Percentiles rank a stretch among this genome's conserved stretches.
phyloP scores from a whole-genome alignment of 106 monocot genomes.

The Acanthochlamys bracteata region DNA sequence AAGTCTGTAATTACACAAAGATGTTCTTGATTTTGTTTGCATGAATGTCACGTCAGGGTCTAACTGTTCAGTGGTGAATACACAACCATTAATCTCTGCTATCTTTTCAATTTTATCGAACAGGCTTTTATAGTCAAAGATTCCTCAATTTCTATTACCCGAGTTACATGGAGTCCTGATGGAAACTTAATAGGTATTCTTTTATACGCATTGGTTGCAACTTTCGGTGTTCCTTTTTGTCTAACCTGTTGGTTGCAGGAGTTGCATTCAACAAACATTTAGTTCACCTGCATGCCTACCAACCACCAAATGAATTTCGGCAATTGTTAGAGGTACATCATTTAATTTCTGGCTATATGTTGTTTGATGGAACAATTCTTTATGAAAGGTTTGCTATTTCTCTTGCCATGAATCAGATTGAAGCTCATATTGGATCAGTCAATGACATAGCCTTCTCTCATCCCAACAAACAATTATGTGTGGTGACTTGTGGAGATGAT shows the following conservation, averaged over 20 bases:
- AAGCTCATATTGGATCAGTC: constrained; percentile 67
- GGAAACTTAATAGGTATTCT: constrained; percentile 48
- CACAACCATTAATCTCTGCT: background rate
- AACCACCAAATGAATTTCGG: constrained; percentile 51
- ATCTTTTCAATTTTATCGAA: background rate
- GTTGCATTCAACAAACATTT: constrained; percentile 68
- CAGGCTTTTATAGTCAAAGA: constrained; percentile 51
- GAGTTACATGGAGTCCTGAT: constrained; percentile 72
- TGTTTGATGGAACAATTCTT: too few relatives aligned
- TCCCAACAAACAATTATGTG: constrained; percentile 46
- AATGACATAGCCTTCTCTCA: constrained; percentile 76
- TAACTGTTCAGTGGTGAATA: too few relatives aligned
- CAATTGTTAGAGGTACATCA: constrained; percentile 43
- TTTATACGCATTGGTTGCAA: background rate
- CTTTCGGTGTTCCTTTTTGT: background rate
- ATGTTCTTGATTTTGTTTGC: too few relatives aligned
- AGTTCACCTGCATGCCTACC: constrained; percentile 59
- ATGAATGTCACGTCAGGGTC: too few relatives aligned
- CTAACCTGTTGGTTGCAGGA: constrained; percentile 27
- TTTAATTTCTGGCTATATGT: background rate
- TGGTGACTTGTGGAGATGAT: constrained; percentile 76
- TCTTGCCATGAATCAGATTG: constrained; percentile 26
- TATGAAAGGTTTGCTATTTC: background rate
- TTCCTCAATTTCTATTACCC: constrained; percentile 42
- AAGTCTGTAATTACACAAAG: too few relatives aligned